Evolutionary conservation across 805 yeast genomes (phyloP).

Genomic region (Starmerella khaoyaiensis): DNA sequence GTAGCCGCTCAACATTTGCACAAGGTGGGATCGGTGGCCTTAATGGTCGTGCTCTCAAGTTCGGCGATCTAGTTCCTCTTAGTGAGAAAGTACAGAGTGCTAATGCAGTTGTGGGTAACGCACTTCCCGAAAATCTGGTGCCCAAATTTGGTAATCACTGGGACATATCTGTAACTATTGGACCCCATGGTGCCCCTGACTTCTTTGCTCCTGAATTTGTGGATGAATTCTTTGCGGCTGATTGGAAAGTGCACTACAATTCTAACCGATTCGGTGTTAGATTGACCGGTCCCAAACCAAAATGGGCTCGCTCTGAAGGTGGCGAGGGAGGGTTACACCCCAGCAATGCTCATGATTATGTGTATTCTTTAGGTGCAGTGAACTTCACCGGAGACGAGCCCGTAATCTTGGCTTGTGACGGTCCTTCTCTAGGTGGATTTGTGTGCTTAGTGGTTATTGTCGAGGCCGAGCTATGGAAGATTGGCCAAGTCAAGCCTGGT

Average conservation of each 20-base stretch:
- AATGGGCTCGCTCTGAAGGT: conserved; percentile 93
- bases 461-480: conserved; percentile 95
- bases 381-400: conserved; percentile 99
- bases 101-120: conserved; percentile 28
- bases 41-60: conserved; percentile 81
- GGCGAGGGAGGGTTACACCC: conserved; percentile 98
- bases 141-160: conserved; percentile 50
- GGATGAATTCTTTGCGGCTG: conserved; percentile 55
- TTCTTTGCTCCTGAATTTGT: conserved; percentile 70
- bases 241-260: conserved; percentile 94
- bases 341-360: conserved; percentile 96
- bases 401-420: conserved; percentile 91
- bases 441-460: conserved; percentile 94
- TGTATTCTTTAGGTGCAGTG: conserved; percentile 89
- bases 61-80: conserved; percentile 82
- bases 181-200: conserved; percentile 97
- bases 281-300: conserved; percentile 87
- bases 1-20: conserved; percentile 94
- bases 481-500: conserved; percentile 96
- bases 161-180: conserved; percentile 88
- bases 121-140: conserved; percentile 42
- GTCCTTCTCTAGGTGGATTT: conserved; percentile 95
- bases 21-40: conserved; percentile 83
- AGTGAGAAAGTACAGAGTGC: conserved; percentile 29
- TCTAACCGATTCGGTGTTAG: conserved; percentile 95